These are phyloP conservation scores for Monosporascus sp. DNA, from an alignment of 2,329 filamentous ascomycete species.

Conservation along the genomic window DNA sequence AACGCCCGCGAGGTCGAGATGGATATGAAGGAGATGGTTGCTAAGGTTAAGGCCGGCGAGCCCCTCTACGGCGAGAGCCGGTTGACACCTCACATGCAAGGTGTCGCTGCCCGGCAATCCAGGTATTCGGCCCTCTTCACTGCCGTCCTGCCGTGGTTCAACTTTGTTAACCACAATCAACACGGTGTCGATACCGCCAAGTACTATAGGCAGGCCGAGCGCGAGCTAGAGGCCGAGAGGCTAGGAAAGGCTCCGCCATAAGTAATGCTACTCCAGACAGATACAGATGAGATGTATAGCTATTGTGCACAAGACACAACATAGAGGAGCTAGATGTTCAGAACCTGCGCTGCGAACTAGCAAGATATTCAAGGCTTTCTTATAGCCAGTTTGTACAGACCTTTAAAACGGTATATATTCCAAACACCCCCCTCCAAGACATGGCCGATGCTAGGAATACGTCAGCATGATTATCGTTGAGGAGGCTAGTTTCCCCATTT, in stretches of 20 bases:
- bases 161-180: slow-evolving; percentile 94
- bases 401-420: too few species aligned
- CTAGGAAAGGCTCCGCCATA: slow-evolving; percentile 16
- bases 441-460: too few species aligned
- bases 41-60: slow-evolving; percentile 88
- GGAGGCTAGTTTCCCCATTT: neutral
- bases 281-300: neutral
- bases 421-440: too few species aligned
- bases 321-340: too few species aligned
- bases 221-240: slow-evolving; percentile 80
- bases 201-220: slow-evolving; percentile 94
- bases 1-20: slow-evolving; percentile 87
- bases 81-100: slow-evolving; percentile 85
- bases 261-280: neutral
- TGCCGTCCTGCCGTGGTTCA: slow-evolving; percentile 90
- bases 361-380: too few species aligned
- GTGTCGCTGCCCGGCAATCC: slow-evolving; percentile 86
- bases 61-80: slow-evolving; percentile 78
- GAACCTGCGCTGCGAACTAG: too few species aligned
- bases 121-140: slow-evolving; percentile 82
- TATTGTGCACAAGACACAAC: slow-evolving; percentile 7
- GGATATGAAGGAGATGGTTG: slow-evolving; percentile 98
- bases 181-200: slow-evolving; percentile 98
- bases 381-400: too few species aligned
- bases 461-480: neutral